Percentiles rank a stretch among this genome's conserved stretches.
These are phyloP conservation scores for Limtongia smithiae DNA, from an alignment of 805 yeast genomes.

Conservation along the genomic window DNA sequence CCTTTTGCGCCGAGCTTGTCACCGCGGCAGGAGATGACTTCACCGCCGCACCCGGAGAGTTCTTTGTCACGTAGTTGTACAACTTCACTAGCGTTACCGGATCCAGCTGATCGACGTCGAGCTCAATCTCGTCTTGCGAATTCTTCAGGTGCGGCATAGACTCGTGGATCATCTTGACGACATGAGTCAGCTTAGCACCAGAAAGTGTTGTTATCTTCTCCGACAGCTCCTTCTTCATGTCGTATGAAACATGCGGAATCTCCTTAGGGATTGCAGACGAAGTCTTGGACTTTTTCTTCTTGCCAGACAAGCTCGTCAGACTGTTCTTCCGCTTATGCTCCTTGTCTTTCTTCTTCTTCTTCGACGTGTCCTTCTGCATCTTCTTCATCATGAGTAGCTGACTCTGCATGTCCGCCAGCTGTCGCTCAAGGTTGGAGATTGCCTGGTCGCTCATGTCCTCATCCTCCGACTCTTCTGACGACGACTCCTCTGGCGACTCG, in stretches of 20 bases:
- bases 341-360: constrained; percentile 51
- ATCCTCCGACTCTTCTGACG: constrained; percentile 48
- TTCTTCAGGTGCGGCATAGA: constrained; percentile 58
- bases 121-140: constrained; percentile 77
- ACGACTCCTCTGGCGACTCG: constrained; percentile 33
- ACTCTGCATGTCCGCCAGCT: constrained; percentile 76
- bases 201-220: constrained; percentile 76
- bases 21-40: constrained; percentile 14
- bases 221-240: constrained; percentile 91
- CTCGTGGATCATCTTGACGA: constrained; percentile 79
- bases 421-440: constrained; percentile 82
- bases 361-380: constrained; percentile 62
- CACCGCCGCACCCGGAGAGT: constrained; percentile 29
- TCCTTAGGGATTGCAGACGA: constrained; percentile 32
- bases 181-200: constrained; percentile 78
- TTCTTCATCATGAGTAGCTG: constrained; percentile 80
- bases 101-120: constrained; percentile 91
- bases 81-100: constrained; percentile 76
- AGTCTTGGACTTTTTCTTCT: constrained; percentile 12
- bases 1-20: constrained; percentile 16
- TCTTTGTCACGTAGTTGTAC: constrained; percentile 73
- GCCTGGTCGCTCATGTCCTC: constrained; percentile 82
- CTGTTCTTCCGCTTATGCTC: constrained; percentile 40
- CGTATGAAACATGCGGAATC: constrained; percentile 68
- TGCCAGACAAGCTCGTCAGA: neutral